Evolutionary conservation across 1,284 basidiomycete genomes (phyloP), one percentile per base, ranked within the genome.

Genomic region (Papiliotrema laurentii): DNA sequence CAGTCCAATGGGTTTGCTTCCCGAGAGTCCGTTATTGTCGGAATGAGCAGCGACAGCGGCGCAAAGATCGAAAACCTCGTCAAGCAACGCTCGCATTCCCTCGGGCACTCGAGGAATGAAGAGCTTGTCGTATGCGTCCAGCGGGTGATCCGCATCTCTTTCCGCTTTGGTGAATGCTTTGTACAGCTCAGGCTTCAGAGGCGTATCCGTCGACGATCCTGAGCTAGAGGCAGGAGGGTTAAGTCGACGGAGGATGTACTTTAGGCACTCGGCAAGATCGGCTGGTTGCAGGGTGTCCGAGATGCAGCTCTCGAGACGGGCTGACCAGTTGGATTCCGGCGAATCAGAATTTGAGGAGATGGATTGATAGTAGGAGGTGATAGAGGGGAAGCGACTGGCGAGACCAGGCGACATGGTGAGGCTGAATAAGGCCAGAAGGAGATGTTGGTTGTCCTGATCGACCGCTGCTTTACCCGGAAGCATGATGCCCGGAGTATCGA

Each of bases 51-150:
- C 61, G 16, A 71, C 56, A 1, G 56, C 61, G 24, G 59, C 58
- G 47, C 58, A 61, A 10, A 66, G 53, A 31, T 68, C 63, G 41
- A 71, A 64, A 4, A 71, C 49, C 28, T 64, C 61, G 13, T 63
- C 46, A 21, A 71, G 50, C 34, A 58, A 56, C 2, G 38, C 44
- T 4, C 34, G 40, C 13, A 52, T 35, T 1, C 49, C 53, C 5
- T 42, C 11, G 10, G 39, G 21, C 1, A 69, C 42, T 5, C 47
- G 43, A 1, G 63, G 58, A 6, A 50, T 22, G 22, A 68, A 51
- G n/a, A 68, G 49, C 16, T 28, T 47, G 1, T 51, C 52, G 47
- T 65, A 71, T 4, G 64, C 58, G 11, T 56, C 43, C 3, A 50
- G 27, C 13, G 66, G 61, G 43, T 69, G 69, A n/a, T 60, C 64